Evolutionary conservation across 2,329 filamentous ascomycete genomes (phyloP).

Genomic region (Clarireedia sp.): DNA sequence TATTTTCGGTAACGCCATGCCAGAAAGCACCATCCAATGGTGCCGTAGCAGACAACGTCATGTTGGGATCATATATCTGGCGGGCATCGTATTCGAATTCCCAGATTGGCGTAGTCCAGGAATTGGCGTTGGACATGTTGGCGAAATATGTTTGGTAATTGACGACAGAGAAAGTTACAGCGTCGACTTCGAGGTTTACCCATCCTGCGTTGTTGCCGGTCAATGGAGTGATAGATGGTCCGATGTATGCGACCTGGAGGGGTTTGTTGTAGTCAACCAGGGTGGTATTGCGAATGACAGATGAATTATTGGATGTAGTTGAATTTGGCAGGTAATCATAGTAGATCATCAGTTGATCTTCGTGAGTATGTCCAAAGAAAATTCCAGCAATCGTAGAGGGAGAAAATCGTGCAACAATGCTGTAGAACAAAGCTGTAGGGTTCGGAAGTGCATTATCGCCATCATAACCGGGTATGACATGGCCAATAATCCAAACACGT

Average conservation of each 20-base stretch:
- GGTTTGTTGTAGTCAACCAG: constrained; percentile 22
- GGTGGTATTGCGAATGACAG: constrained; percentile 16
- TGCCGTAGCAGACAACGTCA: constrained; percentile 17
- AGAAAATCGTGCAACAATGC: constrained; percentile 22
- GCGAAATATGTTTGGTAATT: constrained; percentile 28
- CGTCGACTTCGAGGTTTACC: constrained; percentile 23
- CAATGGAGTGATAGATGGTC: constrained; percentile 25
- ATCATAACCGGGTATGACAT: constrained; percentile 24
- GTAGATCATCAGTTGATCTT: constrained; percentile 29
- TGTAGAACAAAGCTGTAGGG: constrained; percentile 24
- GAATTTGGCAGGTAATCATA: constrained; percentile 21
- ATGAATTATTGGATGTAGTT: not conserved
- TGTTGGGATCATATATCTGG: constrained; percentile 18
- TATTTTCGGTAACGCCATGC: constrained; percentile 25
- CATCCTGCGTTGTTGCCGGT: constrained; percentile 27
- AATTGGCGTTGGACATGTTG: constrained; percentile 18
- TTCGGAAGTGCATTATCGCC: constrained; percentile 19
- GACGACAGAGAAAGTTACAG: constrained; percentile 24
- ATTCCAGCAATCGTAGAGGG: constrained; percentile 27
- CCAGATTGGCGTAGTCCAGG: constrained; percentile 26
- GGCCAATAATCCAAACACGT: constrained; percentile 25
- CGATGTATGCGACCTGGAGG: constrained; percentile 23
- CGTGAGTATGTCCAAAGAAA: constrained; percentile 31
- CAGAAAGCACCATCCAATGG: constrained; percentile 27
- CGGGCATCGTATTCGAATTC: constrained; percentile 27